Base-by-base conservation (phyloP, 768 basidiomycete species). In the Suillus ampliporus region DNA sequence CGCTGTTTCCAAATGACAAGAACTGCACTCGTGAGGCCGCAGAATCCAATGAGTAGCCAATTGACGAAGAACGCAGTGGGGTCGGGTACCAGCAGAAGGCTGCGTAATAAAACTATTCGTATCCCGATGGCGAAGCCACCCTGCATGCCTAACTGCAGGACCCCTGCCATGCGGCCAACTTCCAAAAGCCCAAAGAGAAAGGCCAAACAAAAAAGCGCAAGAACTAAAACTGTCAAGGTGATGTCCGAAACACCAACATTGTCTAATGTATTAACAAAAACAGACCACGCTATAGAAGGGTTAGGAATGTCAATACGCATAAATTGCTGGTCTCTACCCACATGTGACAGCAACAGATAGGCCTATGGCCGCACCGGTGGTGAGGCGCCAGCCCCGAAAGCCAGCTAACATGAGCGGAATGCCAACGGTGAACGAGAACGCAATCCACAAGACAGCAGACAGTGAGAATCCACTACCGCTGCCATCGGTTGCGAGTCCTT, bases 81-180 rank as follows among this genome's bases (percentile, higher is more conserved):
- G 17, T 69, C 57, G 15, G 81, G 71, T 21, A 88, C 60, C 23
- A 90, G 76, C 41, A 90, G 75, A 4, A 80, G 83, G 3, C 73
- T 69, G 37, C 82, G 80, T 53, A 90, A 60, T 19, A 90, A 72
- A 26, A 82, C 69, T 44, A 87, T 72, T 23, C 89, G 84, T 14
- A 86, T 74, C 13, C 85, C 88, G 26, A 88, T 73, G 3, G 89
- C 80, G 3, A 87, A 60, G 9, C 89, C 89, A 11, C 88, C 87
- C 5, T 78, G 72, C n/a, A 82, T 65, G 11, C 84, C 82, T 0
- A 89, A 71, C 28, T 78, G 65, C 3, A 77, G 69, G 17, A 86
- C 79, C 1, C 82, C 87, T 8, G 78, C 72, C n/a, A 79, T 61
- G 10, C 83, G 81, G 21, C 81, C 80, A 61, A 87, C 69, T 41